phyloP scores from a whole-genome alignment of 1,284 basidiomycete genomes.

The Papiliotrema fonsecae region DNA sequence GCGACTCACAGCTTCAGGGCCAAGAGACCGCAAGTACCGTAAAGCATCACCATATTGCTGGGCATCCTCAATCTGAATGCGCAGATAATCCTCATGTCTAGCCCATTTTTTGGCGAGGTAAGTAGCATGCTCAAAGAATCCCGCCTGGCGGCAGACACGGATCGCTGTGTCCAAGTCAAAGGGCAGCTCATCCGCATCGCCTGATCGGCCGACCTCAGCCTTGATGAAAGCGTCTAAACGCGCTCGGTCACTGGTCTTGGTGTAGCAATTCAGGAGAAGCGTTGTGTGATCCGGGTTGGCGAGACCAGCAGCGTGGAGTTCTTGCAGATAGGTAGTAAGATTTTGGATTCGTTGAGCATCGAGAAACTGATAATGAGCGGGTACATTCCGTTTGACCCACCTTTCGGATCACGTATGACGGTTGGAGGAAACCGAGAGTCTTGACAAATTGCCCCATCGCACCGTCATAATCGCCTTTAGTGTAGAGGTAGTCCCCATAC shows the following conservation, averaged over 20 bases:
- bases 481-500: conserved; percentile 89
- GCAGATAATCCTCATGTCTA: conserved; percentile 84
- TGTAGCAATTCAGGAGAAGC: conserved; percentile 90
- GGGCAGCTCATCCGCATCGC: conserved; percentile 64
- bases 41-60: conserved; percentile 77
- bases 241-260: conserved; percentile 86
- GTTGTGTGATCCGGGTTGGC: conserved; percentile 98
- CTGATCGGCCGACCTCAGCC: conserved; percentile 58
- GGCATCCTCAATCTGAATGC: conserved; percentile 92
- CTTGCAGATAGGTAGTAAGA: conserved; percentile 92
- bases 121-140: conserved; percentile 90
- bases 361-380: conserved; percentile 62
- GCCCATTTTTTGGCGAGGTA: conserved; percentile 91
- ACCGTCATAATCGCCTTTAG: conserved; percentile 85
- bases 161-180: conserved; percentile 98
- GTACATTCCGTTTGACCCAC: conserved; percentile 47
- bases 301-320: conserved; percentile 79
- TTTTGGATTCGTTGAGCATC: conserved; percentile 94
- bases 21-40: conserved; percentile 70
- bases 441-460: conserved; percentile 88
- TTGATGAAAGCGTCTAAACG: conserved; percentile 90
- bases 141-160: conserved; percentile 90
- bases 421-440: conserved; percentile 83
- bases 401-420: conserved; percentile 95
- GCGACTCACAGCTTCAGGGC: conserved; percentile 64